Percentiles rank a stretch among this genome's conserved stretches.
Conservation (phyloP, 2,329 filamentous ascomycete genomes). For the Arachnomyces sp. region DNA sequence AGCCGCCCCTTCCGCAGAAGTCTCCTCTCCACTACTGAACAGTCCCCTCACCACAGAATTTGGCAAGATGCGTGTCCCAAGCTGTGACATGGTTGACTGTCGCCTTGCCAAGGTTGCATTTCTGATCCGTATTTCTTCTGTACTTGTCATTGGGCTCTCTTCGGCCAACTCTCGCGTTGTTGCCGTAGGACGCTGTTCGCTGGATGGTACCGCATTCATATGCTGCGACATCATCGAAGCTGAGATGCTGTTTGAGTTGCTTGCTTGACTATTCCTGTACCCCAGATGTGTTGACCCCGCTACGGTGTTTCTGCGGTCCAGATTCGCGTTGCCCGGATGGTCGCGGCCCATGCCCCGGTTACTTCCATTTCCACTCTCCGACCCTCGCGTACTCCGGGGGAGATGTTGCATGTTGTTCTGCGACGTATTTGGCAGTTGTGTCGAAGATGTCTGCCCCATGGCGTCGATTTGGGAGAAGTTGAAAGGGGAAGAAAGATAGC, state of each 20-base stretch:
- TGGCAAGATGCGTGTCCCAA: constrained; percentile 41
- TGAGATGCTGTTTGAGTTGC: too few species aligned
- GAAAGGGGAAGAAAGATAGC: too few species aligned
- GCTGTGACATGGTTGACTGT: constrained; percentile 40
- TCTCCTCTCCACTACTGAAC: constrained; percentile 39
- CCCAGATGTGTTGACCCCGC: too few species aligned
- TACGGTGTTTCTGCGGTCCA: too few species aligned
- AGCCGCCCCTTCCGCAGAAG: constrained; percentile 36
- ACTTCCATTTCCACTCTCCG: constrained; percentile 25
- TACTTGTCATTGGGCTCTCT: constrained; percentile 24
- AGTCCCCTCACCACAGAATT: constrained; percentile 37
- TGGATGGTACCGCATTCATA: too few species aligned
- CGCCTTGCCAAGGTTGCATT: constrained; percentile 24
- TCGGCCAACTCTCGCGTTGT: constrained; percentile 27
- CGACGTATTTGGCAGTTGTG: constrained; percentile 26
- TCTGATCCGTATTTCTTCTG: constrained; percentile 22
- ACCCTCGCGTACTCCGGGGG: constrained; percentile 15
- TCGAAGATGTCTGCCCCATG: constrained; percentile 39
- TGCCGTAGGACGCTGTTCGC: constrained; percentile 1
- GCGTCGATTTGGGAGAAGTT: constrained; percentile 16
- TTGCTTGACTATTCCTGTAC: too few species aligned
- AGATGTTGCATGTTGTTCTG: constrained; percentile 19
- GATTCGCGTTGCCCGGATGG: constrained; percentile 18
- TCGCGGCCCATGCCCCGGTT: constrained; percentile 10
- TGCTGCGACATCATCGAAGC: too few species aligned